Conservation (phyloP, 768 basidiomycete species). For the Mycena leptocephala region DNA sequence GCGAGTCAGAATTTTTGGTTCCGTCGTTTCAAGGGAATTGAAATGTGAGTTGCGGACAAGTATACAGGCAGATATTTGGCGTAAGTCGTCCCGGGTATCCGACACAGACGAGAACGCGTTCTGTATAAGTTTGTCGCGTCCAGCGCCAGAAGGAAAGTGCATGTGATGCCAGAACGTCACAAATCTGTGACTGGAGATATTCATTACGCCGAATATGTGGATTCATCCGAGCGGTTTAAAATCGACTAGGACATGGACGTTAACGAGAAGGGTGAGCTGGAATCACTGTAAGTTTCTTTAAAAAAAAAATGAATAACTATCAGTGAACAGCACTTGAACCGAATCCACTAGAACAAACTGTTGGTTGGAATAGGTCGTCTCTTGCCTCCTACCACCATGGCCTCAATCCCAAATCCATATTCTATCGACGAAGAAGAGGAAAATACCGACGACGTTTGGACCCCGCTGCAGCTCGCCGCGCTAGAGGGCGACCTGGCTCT, state of each 20-base stretch:
- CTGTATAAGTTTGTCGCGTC: slow-evolving; percentile 27
- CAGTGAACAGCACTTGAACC: no score
- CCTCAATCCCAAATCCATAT: slow-evolving; percentile 14
- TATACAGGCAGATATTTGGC: neutral
- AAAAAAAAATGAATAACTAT: no score
- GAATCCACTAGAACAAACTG: no score
- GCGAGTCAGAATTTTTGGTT: slow-evolving; percentile 39
- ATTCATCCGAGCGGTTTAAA: no score
- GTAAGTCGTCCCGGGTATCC: slow-evolving; percentile 7
- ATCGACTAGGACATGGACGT: neutral
- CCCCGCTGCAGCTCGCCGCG: slow-evolving; percentile 31
- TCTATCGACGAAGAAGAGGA: slow-evolving; percentile 29
- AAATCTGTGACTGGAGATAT: neutral
- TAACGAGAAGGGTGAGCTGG: no score
- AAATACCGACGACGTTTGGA: slow-evolving; percentile 33
- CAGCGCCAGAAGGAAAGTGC: slow-evolving; percentile 23
- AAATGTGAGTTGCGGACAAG: neutral
- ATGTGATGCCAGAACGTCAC: neutral
- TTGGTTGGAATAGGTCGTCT: no score
- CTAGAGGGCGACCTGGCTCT: slow-evolving; percentile 25
- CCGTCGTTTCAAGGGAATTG: slow-evolving; percentile 34
- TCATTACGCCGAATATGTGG: no score
- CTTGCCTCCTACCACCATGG: neutral
- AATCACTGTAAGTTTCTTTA: no score
- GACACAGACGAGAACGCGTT: slow-evolving; percentile 20